Conservation (phyloP, 345 rosid species). For the Alliaria petiolata region DNA sequence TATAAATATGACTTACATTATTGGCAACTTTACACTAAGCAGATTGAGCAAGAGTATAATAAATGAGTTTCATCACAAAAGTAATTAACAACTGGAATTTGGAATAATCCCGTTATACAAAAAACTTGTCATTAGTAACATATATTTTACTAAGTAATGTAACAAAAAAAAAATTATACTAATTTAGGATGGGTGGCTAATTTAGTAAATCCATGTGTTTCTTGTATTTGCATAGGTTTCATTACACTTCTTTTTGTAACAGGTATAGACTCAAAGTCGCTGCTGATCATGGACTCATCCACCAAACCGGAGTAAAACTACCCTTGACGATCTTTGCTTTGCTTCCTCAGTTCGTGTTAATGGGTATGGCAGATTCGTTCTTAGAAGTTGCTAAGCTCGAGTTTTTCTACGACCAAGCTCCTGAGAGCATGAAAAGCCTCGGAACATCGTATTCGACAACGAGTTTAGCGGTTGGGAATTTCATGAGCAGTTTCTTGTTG, state of each 20-base stretch:
- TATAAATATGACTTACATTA: too few species aligned
- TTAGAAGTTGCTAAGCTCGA: slow-evolving; percentile 75
- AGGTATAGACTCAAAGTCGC: slow-evolving; percentile 58
- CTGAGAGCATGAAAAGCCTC: slow-evolving; percentile 74
- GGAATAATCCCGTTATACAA: background rate
- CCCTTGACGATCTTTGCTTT: slow-evolving; percentile 62
- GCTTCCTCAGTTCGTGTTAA: slow-evolving; percentile 66
- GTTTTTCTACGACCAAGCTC: slow-evolving; percentile 89
- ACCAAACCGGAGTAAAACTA: slow-evolving; percentile 26
- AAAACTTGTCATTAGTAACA: background rate
- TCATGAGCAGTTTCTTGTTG: slow-evolving; percentile 64
- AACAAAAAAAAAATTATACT: too few species aligned
- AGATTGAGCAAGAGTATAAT: too few species aligned
- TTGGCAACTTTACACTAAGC: too few species aligned
- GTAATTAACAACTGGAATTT: background rate
- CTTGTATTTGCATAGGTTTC: too few species aligned
- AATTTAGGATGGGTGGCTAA: too few species aligned
- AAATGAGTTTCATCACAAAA: background rate
- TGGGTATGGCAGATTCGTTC: slow-evolving; percentile 71
- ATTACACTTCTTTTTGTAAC: background rate
- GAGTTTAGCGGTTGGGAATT: slow-evolving; percentile 60
- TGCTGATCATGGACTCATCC: slow-evolving; percentile 26
- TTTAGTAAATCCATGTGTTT: too few species aligned
- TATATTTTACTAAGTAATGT: too few species aligned
- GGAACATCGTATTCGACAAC: slow-evolving; percentile 67